Evolutionary conservation across 306 rosid species (phyloP).

Genomic region (Sicyos edulis): DNA sequence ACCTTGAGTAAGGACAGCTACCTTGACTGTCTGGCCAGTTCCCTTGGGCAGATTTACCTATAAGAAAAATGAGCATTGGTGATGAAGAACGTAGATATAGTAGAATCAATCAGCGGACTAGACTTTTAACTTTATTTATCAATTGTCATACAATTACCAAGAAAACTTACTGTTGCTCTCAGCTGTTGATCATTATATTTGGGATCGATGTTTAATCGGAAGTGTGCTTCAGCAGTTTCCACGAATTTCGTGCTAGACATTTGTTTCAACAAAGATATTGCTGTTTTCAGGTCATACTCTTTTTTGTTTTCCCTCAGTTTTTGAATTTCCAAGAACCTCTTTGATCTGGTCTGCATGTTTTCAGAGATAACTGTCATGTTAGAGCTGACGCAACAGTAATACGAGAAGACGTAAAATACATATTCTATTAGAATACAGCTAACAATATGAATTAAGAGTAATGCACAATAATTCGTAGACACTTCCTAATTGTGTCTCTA

Average conservation of each 20-base stretch:
- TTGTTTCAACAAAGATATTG: constrained; percentile 68
- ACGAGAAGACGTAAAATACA: neutral
- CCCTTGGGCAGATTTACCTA: constrained; percentile 97
- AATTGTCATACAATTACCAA: neutral
- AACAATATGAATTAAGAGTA: neutral
- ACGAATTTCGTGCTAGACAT: constrained; percentile 66
- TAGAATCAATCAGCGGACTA: neutral
- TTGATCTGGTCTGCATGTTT: constrained; percentile 57
- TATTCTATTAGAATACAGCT: neutral
- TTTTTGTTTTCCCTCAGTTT: constrained; percentile 72
- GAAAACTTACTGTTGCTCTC: constrained; percentile 82
- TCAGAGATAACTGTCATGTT: constrained; percentile 8
- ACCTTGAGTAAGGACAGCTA: constrained; percentile 99
- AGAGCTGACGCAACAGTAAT: neutral
- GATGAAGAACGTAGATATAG: constrained; percentile 1
- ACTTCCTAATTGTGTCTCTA: too few relatives aligned
- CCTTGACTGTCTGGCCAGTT: constrained; percentile 83
- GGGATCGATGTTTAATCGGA: constrained; percentile 96
- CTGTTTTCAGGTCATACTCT: constrained; percentile 71
- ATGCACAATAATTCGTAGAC: neutral
- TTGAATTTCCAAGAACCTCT: constrained; percentile 97
- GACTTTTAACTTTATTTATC: neutral
- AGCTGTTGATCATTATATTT: constrained; percentile 95
- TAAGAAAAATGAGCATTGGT: constrained; percentile 1
- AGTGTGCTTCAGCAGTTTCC: constrained; percentile 96